Evolutionary conservation across 2,329 filamentous ascomycete genomes (phyloP).

Genomic region (Neopestalotiopsis rosae): DNA sequence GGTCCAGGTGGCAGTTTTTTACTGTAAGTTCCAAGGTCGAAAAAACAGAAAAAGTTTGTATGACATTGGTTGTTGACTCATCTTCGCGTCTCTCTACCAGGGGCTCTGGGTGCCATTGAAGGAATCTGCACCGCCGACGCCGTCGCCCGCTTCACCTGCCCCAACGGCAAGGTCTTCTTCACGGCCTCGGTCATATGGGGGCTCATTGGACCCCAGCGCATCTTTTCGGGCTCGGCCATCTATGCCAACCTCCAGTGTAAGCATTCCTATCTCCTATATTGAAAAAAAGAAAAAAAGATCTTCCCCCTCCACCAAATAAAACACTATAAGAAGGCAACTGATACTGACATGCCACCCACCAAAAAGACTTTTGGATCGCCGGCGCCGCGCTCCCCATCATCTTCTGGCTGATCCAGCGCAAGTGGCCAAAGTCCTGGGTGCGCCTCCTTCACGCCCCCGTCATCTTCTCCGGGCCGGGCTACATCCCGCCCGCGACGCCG

Average conservation of each 20-base stretch:
- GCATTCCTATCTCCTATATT: not conserved
- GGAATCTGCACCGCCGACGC: slow-evolving; percentile 57
- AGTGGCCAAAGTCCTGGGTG: slow-evolving; percentile 49
- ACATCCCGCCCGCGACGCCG: slow-evolving; percentile 60
- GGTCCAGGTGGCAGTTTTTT: slow-evolving; percentile 49
- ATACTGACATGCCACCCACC: not conserved
- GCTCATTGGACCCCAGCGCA: slow-evolving; percentile 59
- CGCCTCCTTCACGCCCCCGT: slow-evolving; percentile 59
- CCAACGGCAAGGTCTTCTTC: slow-evolving; percentile 64
- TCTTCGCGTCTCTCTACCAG: not conserved
- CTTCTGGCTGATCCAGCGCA: slow-evolving; percentile 54
- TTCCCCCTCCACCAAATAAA: too few relatives aligned
- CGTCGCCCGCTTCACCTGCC: slow-evolving; percentile 58
- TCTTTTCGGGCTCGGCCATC: slow-evolving; percentile 51
- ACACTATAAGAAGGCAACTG: too few relatives aligned
- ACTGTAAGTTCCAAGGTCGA: slow-evolving; percentile 32
- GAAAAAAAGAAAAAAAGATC: too few relatives aligned
- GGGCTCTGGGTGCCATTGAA: slow-evolving; percentile 50
- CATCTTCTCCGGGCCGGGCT: slow-evolving; percentile 54
- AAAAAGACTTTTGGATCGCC: slow-evolving; percentile 55
- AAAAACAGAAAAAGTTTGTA: not conserved
- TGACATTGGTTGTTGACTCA: not conserved
- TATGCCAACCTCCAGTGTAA: slow-evolving; percentile 54
- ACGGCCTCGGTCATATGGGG: slow-evolving; percentile 66
- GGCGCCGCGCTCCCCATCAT: slow-evolving; percentile 53